Conservation (phyloP, 2,329 filamentous ascomycete genomes). For the Pseudocercospora cruenta region DNA sequence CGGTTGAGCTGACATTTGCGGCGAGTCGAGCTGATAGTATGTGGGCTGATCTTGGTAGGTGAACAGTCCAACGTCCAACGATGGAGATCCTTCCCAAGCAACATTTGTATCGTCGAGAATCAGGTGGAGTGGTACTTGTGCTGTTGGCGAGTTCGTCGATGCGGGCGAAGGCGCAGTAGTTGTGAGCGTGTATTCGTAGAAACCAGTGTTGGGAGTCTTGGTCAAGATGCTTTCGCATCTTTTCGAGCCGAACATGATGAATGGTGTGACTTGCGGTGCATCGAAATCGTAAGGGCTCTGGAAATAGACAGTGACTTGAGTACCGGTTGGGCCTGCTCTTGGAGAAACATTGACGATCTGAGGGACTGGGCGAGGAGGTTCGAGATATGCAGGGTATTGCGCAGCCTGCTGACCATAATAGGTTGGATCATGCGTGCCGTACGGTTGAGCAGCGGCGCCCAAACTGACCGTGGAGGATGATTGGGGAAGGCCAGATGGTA, state of each 20-base stretch:
- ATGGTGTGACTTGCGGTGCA: conserved; percentile 55
- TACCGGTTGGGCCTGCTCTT: conserved; percentile 67
- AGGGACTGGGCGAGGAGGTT: conserved; percentile 61
- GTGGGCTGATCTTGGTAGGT: conserved; percentile 51
- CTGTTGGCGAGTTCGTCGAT: conserved; percentile 59
- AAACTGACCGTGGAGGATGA: conserved; percentile 50
- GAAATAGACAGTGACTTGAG: conserved; percentile 73
- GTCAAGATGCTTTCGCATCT: conserved; percentile 69
- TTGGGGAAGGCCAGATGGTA: conserved; percentile 52
- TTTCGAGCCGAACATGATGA: conserved; percentile 78
- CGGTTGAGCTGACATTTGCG: conserved; percentile 28
- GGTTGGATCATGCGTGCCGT: conserved; percentile 54
- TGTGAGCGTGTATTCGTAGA: conserved; percentile 71
- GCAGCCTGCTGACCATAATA: conserved; percentile 58
- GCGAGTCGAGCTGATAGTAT: conserved; percentile 36
- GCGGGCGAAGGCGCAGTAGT: conserved; percentile 71
- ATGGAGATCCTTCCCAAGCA: conserved; percentile 44
- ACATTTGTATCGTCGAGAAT: conserved; percentile 57
- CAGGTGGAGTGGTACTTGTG: conserved; percentile 62
- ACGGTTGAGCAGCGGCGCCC: conserved; percentile 46
- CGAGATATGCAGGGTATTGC: conserved; percentile 68
- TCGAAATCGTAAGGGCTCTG: conserved; percentile 74
- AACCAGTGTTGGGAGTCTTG: conserved; percentile 58
- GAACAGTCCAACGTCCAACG: conserved; percentile 62
- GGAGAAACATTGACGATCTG: conserved; percentile 73